A percentile compares a stretch with the other conserved stretches of the same genome.
Evolutionary conservation across 2,329 filamentous ascomycete genomes (phyloP).

Genomic region (Dothidotthia symphoricarpi): DNA sequence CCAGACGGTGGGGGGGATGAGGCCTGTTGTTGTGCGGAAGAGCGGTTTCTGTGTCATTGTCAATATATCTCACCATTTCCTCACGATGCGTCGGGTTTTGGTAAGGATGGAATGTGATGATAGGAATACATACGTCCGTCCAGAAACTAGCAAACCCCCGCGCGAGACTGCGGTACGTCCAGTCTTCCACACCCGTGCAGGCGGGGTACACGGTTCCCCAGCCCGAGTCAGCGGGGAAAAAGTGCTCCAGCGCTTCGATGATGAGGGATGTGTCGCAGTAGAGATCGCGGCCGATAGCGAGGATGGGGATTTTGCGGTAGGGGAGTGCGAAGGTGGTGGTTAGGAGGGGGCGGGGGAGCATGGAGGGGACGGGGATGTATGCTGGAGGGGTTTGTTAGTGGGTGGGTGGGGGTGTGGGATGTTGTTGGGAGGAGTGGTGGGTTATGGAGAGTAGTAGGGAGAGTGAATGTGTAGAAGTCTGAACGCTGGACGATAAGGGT

Average conservation of each 20-base stretch:
- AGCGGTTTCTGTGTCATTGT: constrained; percentile 40
- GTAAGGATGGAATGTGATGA: too few relatives aligned
- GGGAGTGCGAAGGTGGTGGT: constrained; percentile 37
- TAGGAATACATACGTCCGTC: constrained; percentile 32
- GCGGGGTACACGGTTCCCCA: constrained; percentile 40
- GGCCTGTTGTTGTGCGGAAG: constrained; percentile 43
- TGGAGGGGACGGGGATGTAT: constrained; percentile 42
- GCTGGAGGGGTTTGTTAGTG: constrained; percentile 14
- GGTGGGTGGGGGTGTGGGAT: neutral
- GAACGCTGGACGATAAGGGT: too few relatives aligned
- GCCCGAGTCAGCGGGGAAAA: constrained; percentile 26
- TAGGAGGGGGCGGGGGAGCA: constrained; percentile 43
- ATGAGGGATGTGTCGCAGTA: constrained; percentile 40
- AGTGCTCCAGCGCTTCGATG: constrained; percentile 36
- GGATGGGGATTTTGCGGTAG: constrained; percentile 42
- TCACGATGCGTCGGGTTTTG: too few relatives aligned
- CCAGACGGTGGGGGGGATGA: constrained; percentile 45
- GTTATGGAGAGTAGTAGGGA: neutral
- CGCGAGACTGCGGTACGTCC: constrained; percentile 38
- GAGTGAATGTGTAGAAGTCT: neutral
- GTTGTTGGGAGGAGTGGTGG: neutral
- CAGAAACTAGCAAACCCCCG: constrained; percentile 45
- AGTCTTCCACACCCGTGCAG: constrained; percentile 22
- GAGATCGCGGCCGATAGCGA: constrained; percentile 34
- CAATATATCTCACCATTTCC: too few relatives aligned